phyloP scores from a whole-genome alignment of 495 filamentous ascomycete species.

The Aspergillus campestris region DNA sequence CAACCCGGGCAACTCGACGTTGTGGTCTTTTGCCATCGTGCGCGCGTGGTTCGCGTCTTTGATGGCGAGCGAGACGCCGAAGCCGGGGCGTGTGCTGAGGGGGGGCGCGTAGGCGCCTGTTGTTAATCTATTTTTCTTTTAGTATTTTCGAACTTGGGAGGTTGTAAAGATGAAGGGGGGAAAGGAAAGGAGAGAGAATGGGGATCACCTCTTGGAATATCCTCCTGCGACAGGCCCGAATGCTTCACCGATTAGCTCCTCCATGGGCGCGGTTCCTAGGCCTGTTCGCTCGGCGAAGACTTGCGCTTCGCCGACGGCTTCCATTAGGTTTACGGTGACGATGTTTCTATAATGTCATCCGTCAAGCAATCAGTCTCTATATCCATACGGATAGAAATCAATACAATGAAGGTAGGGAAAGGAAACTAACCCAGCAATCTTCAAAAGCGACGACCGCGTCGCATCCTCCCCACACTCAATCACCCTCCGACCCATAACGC shows the following conservation, averaged over 20 bases:
- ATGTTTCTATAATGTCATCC: conserved; percentile 28
- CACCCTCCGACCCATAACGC: conserved; percentile 37
- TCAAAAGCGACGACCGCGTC: conserved; percentile 35
- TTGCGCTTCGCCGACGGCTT: conserved; percentile 45
- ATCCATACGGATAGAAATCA: neutral
- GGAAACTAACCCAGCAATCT: conserved; percentile 30
- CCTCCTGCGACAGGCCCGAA: conserved; percentile 43
- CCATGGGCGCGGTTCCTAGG: conserved; percentile 40
- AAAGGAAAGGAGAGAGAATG: neutral
- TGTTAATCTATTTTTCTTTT: conserved; percentile 25
- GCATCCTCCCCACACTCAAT: conserved; percentile 43
- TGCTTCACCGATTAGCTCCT: conserved; percentile 42
- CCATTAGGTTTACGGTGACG: conserved; percentile 41
- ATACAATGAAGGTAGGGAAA: neutral
- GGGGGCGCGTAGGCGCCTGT: conserved; percentile 38
- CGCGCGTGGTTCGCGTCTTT: conserved; percentile 39
- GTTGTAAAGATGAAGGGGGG: neutral
- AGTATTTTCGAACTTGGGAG: neutral
- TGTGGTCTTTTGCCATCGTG: conserved; percentile 26
- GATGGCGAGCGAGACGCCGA: conserved; percentile 37
- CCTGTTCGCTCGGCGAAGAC: conserved; percentile 48
- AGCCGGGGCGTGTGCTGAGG: conserved; percentile 33
- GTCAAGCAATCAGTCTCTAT: neutral
- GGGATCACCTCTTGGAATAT: conserved; percentile 37
- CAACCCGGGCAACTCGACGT: conserved; percentile 32